Conservation (phyloP, 768 basidiomycete species). For the Auriscalpium vulgare region DNA sequence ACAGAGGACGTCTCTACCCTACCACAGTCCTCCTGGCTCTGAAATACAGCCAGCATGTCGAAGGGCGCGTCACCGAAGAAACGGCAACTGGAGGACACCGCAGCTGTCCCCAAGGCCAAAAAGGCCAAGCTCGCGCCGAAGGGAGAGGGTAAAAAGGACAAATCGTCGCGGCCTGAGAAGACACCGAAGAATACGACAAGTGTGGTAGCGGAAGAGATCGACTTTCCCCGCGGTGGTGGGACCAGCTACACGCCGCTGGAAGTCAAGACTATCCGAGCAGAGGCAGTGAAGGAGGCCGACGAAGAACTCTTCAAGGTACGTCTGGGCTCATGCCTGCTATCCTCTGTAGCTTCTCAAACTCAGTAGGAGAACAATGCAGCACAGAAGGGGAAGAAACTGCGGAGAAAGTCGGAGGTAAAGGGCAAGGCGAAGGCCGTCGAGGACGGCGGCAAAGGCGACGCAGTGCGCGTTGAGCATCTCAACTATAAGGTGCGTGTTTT, state of each 20-base stretch:
- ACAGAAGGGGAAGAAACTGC: conserved; percentile 35
- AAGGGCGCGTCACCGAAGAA: conserved; percentile 44
- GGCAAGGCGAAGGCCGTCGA: conserved; percentile 22
- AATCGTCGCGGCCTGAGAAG: conserved; percentile 18
- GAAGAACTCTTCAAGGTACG: conserved; percentile 67
- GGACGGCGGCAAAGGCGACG: conserved; percentile 41
- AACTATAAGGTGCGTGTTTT: conserved; percentile 73
- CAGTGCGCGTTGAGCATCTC: conserved; percentile 77
- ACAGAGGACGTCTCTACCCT: neutral
- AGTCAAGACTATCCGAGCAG: conserved; percentile 76
- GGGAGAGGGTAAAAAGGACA: conserved; percentile 20
- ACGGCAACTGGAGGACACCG: conserved; percentile 49
- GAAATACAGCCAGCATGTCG: neutral
- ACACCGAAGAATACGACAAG: conserved; percentile 28
- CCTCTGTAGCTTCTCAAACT: neutral
- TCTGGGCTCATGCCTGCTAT: too few species aligned
- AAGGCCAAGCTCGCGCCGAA: conserved; percentile 41
- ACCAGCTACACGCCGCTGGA: conserved; percentile 83
- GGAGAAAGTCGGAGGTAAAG: conserved; percentile 39
- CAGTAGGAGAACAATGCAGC: conserved; percentile 11
- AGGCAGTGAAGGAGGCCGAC: conserved; percentile 80
- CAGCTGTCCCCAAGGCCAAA: conserved; percentile 45
- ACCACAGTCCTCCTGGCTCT: neutral
- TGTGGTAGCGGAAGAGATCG: conserved; percentile 60
- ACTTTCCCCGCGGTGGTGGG: conserved; percentile 95